Evolutionary conservation across 2,329 filamentous ascomycete species (phyloP), one percentile per base, ranked within the genome.

Genomic region (Penicillium sp.): DNA sequence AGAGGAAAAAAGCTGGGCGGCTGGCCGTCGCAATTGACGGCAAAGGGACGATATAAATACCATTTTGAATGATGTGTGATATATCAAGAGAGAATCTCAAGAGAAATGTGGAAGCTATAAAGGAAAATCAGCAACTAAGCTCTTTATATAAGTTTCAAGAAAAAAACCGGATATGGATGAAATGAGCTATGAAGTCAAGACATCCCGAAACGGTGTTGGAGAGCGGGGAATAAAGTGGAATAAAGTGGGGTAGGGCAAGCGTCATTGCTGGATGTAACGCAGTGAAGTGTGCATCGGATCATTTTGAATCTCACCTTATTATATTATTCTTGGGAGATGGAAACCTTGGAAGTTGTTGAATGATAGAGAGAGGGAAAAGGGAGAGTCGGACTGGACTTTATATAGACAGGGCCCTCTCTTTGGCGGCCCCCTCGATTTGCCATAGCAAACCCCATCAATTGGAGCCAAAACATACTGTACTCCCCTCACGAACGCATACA

Each of bases 1-100:
- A 63, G 52, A 52, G 63, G 72, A 74, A 58, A 80, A 66, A 55
- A 76, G 68, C 58, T 76, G 74, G 46, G 76, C 73, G 59, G 76
- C 71, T 60, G 77, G 77, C 55, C 78, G 77, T 59, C 74, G 73
- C 52, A 81, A 60, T 49, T 66, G 73, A 67, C 79, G 77, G 49
- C 79, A 72, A 64, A 79, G 71, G 63, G 79, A 79, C 68, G 80
- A 78, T 66, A 78, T 66, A 77, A 85, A 81, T 85, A 78, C 76
- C 76, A 78, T 78, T 70, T 59, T 77, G 73, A 72, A 66, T 24
- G 44, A 40, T 47, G 44, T 20, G 3, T 20, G 18, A 20, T 20
- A 4, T 3, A 34, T 40, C 32, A 45, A 46, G 22, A 34, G 29
- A 52, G 27, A 32, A 46, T 40, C 46, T 20, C 4, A 20, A 41